Evolutionary conservation across 352 stramenopile species (phyloP), one percentile per base, ranked within the genome.

Genomic region (Phytophthora ohioensis): DNA sequence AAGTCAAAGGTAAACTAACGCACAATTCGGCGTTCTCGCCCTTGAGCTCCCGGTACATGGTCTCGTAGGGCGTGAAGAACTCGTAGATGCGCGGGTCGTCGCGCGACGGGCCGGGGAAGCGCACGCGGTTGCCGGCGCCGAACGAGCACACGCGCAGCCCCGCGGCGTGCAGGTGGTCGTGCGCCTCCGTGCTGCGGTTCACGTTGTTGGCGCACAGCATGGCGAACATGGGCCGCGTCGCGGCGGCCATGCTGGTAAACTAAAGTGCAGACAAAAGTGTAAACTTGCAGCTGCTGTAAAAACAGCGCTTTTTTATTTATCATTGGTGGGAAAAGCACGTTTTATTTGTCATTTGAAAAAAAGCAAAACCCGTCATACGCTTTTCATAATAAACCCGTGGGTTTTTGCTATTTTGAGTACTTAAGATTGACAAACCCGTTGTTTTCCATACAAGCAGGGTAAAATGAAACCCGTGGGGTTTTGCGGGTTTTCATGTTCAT

Each of bases 201-300:
- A 97, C 91, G 78, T 97, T 97, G 82, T 95, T 96, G 46, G 90
- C 88, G 76, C 91, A 97, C 30, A 96, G 71, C 85, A 97, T 94
- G 34, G 87, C 84, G 64, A 97, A 97, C 76, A 93, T 88, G 34
- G 84, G 81, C 11, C 80, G 83, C 4, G 42, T 38, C 45, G 17
- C 32, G 5, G n/a, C 17, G 27, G 21, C 35, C 31, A 3, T 42
- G 32, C 21, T 17, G 49, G 27, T 30, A 57, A 57, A 57, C 49
- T 46, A 21, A 46, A 46, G 10, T 4, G 41, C 27, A 46, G 21
- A 46, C 41, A 27, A 46, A 46, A 46, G 1, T 2, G 36, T 46
- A 21, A 27, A 27, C 21, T 27, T 27, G 21, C 21, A 27, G 21
- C 21, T 27, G 1, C 1, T 27, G 21, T 27, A 27, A 1, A 27